A percentile compares a stretch with the other conserved stretches of the same genome.
Evolutionary conservation across 2,329 filamentous ascomycete species (phyloP).

Genomic region (Talaromyces sp.): DNA sequence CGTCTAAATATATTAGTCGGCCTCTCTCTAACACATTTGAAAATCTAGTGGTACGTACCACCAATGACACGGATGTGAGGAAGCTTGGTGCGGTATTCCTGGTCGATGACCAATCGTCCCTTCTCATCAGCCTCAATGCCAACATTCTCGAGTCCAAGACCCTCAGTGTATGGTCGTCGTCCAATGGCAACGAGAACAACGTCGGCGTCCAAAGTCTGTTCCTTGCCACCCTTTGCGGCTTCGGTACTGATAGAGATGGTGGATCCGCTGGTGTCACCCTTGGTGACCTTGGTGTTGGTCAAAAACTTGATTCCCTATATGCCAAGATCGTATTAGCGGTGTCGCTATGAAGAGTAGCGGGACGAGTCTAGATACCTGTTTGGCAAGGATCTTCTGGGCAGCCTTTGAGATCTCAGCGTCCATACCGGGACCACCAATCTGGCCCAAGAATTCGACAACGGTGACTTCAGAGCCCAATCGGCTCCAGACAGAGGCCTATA

Average conservation of each 20-base stretch:
- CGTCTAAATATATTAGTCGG: slow-evolving; percentile 7
- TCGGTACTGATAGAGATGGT: slow-evolving; percentile 80
- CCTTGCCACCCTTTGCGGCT: slow-evolving; percentile 92
- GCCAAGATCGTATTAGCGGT: background rate
- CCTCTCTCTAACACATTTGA: background rate
- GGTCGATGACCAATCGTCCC: slow-evolving; percentile 93
- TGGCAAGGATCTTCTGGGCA: slow-evolving; percentile 86
- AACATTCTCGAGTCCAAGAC: slow-evolving; percentile 89
- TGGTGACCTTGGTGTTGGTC: slow-evolving; percentile 89
- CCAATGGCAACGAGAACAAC: slow-evolving; percentile 96
- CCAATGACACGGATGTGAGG: slow-evolving; percentile 96
- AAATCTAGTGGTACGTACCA: slow-evolving; percentile 47
- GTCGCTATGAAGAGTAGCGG: background rate
- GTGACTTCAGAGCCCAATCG: slow-evolving; percentile 91
- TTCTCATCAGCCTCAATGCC: slow-evolving; percentile 73
- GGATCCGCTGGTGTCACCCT: slow-evolving; percentile 75
- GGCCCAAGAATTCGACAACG: slow-evolving; percentile 91
- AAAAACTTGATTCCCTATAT: slow-evolving; percentile 83
- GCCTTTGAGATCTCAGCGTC: slow-evolving; percentile 88
- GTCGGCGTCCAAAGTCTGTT: slow-evolving; percentile 86
- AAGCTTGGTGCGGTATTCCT: slow-evolving; percentile 96
- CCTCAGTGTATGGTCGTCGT: slow-evolving; percentile 87
- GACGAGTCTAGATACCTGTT: slow-evolving; percentile 55
- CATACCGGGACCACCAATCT: slow-evolving; percentile 98
- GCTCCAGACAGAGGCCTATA: slow-evolving; percentile 83